These are phyloP conservation scores for Hirschfeldia incana DNA, from an alignment of 345 rosid species.

Conservation along the genomic window DNA sequence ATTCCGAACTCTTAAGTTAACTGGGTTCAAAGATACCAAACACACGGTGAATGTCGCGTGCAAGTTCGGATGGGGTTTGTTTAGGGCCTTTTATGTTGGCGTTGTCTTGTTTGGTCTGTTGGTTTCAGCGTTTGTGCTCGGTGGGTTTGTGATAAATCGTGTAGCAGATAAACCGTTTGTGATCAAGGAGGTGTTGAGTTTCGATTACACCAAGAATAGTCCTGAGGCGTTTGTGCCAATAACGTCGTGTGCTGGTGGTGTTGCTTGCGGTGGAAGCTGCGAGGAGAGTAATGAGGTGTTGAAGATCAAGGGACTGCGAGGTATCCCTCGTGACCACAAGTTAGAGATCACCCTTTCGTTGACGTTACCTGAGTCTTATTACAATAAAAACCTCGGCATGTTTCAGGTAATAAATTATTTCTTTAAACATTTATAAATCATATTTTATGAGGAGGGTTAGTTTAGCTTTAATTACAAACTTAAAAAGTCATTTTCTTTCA, in stretches of 20 bases:
- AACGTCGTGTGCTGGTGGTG: constrained; percentile 52
- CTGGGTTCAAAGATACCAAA: constrained; percentile 53
- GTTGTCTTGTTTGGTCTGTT: constrained; percentile 57
- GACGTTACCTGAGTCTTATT: constrained; percentile 75
- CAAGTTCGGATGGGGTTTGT: constrained; percentile 64
- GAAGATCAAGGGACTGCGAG: constrained; percentile 25
- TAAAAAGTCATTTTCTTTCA: too few species aligned
- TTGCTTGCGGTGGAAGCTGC: constrained; percentile 49
- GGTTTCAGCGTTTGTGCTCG: constrained; percentile 48
- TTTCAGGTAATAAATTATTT: constrained; percentile 55
- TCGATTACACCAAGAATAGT: constrained; percentile 47
- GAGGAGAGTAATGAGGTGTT: constrained; percentile 44
- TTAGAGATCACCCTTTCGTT: constrained; percentile 30
- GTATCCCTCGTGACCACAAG: constrained; percentile 34
- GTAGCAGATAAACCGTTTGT: constrained; percentile 63
- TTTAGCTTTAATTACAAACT: too few species aligned
- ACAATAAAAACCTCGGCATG: constrained; percentile 79
- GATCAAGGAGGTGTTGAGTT: constrained; percentile 58
- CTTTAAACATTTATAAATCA: too few species aligned
- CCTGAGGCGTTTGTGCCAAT: constrained; percentile 72
- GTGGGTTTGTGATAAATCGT: constrained; percentile 59
- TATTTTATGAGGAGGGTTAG: background rate
- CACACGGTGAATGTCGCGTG: constrained; percentile 41
- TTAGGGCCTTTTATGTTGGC: constrained; percentile 71
- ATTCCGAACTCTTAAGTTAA: constrained; percentile 28